Base-by-base conservation (phyloP, 306 rosid species). In the Vigna hirtella region DNA sequence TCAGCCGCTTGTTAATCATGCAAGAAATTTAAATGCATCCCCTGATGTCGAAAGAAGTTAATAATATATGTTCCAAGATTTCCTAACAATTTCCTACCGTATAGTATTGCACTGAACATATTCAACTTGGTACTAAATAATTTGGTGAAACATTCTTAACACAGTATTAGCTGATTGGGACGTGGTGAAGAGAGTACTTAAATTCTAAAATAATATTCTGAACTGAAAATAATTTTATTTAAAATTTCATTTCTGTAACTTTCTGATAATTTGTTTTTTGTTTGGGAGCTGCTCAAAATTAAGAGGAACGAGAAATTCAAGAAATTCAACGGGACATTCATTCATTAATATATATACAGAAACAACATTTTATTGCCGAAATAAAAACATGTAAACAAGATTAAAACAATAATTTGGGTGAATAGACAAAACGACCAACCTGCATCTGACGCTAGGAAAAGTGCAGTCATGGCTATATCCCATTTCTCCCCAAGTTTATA, bases 401-500 rank as follows among this genome's bases (percentile, higher is more conserved):
- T 18, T 34, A 18, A 71, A 70, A 71, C 18, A 57, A 51, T 24
- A 65, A 74, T 28, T 20, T 17, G 64, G 43, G 65, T 17, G 53
- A 77, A 66, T 5, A 58, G 64, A 48, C 9, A 69, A 80, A 34
- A 70, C 55, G 17, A 77, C 83, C 16, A 81, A 94, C 98, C 98
- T 87, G 98, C 96, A 86, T 89, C 95, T 26, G 98, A 92, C 66
- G 74, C 86, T 72, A 94, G 92, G 86, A 78, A 94, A 66, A 94
- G 81, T 56, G 97, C 97, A 68, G 98, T 85, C 97, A 94, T 94
- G 20, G 97, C 98, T 83, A 94, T 89, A 81, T 94, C 97, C 98
- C 98, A 94, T 68, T 89, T 92, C 84, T 94, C 98, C 65, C 98
- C 98, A 52, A 87, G 8, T 82, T 86, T 92, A 81, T 51, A 90